Evolutionary conservation across 2,329 filamentous ascomycete genomes (phyloP), one percentile per base, ranked within the genome.

Genomic region (Fonsecaea monophora): DNA sequence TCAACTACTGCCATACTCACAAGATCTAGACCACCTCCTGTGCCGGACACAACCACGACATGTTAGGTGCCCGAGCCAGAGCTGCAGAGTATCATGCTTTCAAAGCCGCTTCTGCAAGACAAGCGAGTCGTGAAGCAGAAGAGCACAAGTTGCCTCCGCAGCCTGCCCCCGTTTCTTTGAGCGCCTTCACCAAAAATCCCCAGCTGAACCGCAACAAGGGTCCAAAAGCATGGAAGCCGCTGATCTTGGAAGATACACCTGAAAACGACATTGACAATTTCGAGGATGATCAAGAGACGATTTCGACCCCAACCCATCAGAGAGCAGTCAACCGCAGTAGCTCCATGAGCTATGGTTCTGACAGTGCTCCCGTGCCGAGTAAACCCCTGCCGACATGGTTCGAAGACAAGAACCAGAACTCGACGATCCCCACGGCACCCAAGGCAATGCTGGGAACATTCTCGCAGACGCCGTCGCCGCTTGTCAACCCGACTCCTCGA

Each of bases 41-140:
- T 37, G 34, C 57, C 57, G 9, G 45, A 53, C 8, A 53, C 42
- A 48, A 21, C 10, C 53, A 25, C 25, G 68, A 53, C 45, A 73
- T 73, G 71, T 54, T 73, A 38, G 72, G 72, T 56, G 71, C 72
- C 35, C 65, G 66, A 56, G 71, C 72, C 34, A 63, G 72, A 60
- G 71, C 71, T 35, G 72, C 72, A 15, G 72, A 74, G 58, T 72
- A 71, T 57, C 60, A 71, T 58, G 72, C 72, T 10, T 69, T 67
- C 40, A 69, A 70, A 58, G 66, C 68, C 10, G 72, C 72, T 40
- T 63, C 66, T 15, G 66, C 71, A 30, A 67, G 72, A 66, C 71
- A 72, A 70, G 71, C 71, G 10, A 68, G 62, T 40, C 66, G 65
- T 34, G 71, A 72, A 50, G 67, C 64, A 35, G 72, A 74, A 35